Conservation (phyloP, 78 protist species). For the Dictyostelium brefeldianum region DNA sequence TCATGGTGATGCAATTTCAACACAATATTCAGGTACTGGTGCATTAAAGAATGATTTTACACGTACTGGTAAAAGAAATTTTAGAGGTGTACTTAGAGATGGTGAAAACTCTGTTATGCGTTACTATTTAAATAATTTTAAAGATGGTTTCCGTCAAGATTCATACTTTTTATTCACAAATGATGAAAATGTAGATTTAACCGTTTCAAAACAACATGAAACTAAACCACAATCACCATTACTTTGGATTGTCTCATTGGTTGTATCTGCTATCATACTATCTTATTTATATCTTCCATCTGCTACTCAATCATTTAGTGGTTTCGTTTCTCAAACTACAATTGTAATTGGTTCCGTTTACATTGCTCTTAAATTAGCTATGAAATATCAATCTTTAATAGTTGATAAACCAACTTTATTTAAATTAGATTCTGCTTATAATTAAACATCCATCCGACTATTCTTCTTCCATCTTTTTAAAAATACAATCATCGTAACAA, state of each 20-base stretch:
- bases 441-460: no score
- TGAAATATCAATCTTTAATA: slow-evolving; percentile 12
- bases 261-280: neutral
- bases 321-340: neutral
- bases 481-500: no score
- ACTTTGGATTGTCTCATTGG: neutral
- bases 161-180: slow-evolving; percentile 14
- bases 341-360: neutral
- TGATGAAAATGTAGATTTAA: neutral
- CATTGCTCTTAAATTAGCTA: neutral
- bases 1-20: slow-evolving; percentile 70
- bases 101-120: slow-evolving; percentile 71
- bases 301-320: neutral
- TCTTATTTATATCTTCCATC: neutral
- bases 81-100: slow-evolving; percentile 57
- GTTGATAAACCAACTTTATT: slow-evolving; percentile 54
- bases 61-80: slow-evolving; percentile 68
- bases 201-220: neutral
- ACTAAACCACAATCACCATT: slow-evolving; percentile 27
- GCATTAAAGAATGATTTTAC: slow-evolving; percentile 88
- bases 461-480: no score
- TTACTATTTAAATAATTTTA: slow-evolving; percentile 77
- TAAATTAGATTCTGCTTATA: slow-evolving; percentile 13
- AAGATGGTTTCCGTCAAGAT: slow-evolving; percentile 78
- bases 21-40: slow-evolving; percentile 86